These are phyloP conservation scores for Fusarium penzigii DNA, from an alignment of 2,329 filamentous ascomycete species.

Conservation along the genomic window DNA sequence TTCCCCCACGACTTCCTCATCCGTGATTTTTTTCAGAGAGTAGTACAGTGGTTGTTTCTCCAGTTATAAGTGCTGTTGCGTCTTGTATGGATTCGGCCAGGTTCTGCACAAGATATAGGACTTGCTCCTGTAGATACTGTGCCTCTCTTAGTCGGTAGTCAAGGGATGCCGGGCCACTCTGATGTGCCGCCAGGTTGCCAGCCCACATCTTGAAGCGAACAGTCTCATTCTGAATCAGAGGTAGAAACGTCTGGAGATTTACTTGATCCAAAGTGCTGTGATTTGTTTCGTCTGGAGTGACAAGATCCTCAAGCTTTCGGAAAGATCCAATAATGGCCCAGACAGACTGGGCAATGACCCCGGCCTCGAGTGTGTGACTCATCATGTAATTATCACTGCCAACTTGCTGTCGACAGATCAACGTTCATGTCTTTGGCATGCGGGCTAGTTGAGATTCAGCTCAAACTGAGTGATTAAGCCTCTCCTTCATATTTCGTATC, in stretches of 20 bases:
- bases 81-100: constrained; percentile 13
- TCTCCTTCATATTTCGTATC: neutral
- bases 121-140: constrained; percentile 16
- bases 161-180: constrained; percentile 10
- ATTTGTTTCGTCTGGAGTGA: too few relatives aligned
- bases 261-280: neutral
- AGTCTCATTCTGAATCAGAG: neutral
- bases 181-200: constrained; percentile 18
- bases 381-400: neutral
- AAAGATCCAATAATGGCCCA: neutral
- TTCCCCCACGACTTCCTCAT: fast-evolving
- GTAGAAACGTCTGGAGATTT: fast-evolving
- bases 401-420: too few relatives aligned
- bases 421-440: too few relatives aligned
- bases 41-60: fast-evolving
- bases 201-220: constrained; percentile 24
- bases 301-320: neutral
- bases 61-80: fast-evolving
- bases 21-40: fast-evolving
- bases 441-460: too few relatives aligned
- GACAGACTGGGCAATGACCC: constrained; percentile 5
- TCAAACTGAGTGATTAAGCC: neutral
- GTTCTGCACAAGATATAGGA: constrained; percentile 24
- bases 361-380: neutral
- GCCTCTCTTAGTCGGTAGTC: constrained; percentile 23